Conservation (phyloP, 1,139 yeast genomes). For the Hemisphaericaspora lyxosophila region DNA sequence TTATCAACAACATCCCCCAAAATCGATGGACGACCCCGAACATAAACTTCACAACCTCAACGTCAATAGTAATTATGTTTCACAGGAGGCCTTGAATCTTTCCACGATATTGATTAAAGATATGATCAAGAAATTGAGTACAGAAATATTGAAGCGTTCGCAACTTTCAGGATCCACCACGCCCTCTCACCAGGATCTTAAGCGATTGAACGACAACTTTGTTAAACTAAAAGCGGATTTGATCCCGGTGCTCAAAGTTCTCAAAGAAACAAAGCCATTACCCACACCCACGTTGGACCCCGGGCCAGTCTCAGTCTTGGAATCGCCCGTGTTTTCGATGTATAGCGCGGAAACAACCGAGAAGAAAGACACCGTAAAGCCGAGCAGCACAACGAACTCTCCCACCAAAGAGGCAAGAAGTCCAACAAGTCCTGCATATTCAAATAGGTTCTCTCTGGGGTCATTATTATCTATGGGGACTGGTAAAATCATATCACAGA, state of each 20-base stretch:
- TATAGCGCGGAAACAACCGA: not conserved
- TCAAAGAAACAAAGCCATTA: slow-evolving; percentile 56
- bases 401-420: slow-evolving; percentile 6
- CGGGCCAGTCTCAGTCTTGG: slow-evolving; percentile 28
- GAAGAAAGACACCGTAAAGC: slow-evolving; percentile 7
- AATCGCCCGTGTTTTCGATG: slow-evolving; percentile 36
- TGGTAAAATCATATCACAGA: slow-evolving; percentile 38
- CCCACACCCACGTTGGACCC: slow-evolving; percentile 56
- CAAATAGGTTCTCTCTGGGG: slow-evolving; percentile 42
- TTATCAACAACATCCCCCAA: slow-evolving; percentile 31
- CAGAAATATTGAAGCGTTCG: slow-evolving; percentile 17
- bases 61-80: slow-evolving; percentile 34
- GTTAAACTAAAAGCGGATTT: slow-evolving; percentile 51
- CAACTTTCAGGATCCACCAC: slow-evolving; percentile 13
- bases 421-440: slow-evolving; percentile 40
- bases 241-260: slow-evolving; percentile 50
- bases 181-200: slow-evolving; percentile 32
- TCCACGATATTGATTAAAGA: slow-evolving; percentile 39
- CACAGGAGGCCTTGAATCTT: slow-evolving; percentile 34
- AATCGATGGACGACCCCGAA: slow-evolving; percentile 31
- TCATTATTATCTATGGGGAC: slow-evolving; percentile 43
- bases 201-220: slow-evolving; percentile 48
- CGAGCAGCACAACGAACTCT: slow-evolving; percentile 3
- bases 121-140: slow-evolving; percentile 30
- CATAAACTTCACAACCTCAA: slow-evolving; percentile 28